Percentiles rank a stretch among this genome's conserved stretches.
Conservation (phyloP, 2,329 filamentous ascomycete species). For the Alternaria incomplexa region DNA sequence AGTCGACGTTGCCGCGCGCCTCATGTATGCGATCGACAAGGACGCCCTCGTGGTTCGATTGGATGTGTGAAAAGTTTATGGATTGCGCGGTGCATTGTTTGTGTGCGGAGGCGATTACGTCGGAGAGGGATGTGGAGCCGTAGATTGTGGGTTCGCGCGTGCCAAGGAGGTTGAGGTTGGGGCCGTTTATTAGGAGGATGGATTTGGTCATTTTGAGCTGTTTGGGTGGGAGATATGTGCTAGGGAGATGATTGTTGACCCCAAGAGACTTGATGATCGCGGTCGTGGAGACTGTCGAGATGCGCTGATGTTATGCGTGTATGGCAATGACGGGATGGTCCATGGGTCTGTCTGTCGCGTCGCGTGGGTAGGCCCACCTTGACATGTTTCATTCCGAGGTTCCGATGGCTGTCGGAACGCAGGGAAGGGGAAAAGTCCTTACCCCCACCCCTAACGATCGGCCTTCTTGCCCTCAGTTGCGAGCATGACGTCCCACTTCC, state of each 20-base stretch:
- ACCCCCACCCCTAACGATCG: slow-evolving; percentile 5
- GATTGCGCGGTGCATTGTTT: slow-evolving; percentile 59
- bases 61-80: slow-evolving; percentile 65
- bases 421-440: slow-evolving; percentile 15
- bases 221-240: background rate
- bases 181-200: slow-evolving; percentile 80
- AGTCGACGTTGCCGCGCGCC: slow-evolving; percentile 65
- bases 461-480: background rate
- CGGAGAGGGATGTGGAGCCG: slow-evolving; percentile 69
- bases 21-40: slow-evolving; percentile 76
- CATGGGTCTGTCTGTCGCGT: background rate
- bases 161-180: slow-evolving; percentile 81
- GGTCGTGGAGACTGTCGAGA: background rate
- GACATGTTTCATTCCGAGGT: slow-evolving; percentile 2
- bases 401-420: slow-evolving; percentile 2
- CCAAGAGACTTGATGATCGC: background rate
- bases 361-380: background rate
- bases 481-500: background rate
- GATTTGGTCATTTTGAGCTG: slow-evolving; percentile 42
- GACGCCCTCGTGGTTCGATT: slow-evolving; percentile 80
- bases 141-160: slow-evolving; percentile 77
- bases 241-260: background rate
- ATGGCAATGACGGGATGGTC: background rate
- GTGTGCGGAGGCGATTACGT: slow-evolving; percentile 61
- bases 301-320: background rate